Evolutionary conservation across 2,329 filamentous ascomycete species (phyloP).

Genomic region (Monascus ruber): DNA sequence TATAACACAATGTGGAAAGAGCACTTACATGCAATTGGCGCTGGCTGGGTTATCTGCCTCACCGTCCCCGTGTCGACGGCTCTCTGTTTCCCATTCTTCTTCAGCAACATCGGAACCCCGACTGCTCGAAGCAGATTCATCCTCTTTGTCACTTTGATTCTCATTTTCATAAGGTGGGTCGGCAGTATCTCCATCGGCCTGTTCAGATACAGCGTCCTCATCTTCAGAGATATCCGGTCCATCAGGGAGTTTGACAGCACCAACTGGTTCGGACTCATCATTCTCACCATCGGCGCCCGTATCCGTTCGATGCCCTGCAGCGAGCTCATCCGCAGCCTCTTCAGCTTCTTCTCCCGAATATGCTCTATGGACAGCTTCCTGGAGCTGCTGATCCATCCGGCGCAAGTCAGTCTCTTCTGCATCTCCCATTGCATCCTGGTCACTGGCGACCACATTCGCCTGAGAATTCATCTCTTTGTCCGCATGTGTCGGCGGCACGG

Average conservation of each 20-base stretch:
- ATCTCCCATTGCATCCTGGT: constrained; percentile 35
- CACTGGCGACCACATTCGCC: constrained; percentile 27
- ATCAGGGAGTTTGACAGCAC: constrained; percentile 25
- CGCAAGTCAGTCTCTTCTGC: constrained; percentile 33
- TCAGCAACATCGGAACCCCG: constrained; percentile 48
- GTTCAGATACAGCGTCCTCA: constrained; percentile 28
- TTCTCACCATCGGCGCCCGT: constrained; percentile 28
- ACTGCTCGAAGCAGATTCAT: constrained; percentile 31
- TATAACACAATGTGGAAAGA: not conserved
- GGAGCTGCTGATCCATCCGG: constrained; percentile 28
- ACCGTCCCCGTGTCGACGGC: constrained; percentile 35
- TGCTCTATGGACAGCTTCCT: constrained; percentile 26
- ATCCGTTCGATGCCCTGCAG: constrained; percentile 3
- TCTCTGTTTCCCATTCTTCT: constrained; percentile 39
- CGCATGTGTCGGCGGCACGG: constrained; percentile 27
- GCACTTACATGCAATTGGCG: constrained; percentile 52
- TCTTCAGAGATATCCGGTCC: constrained; percentile 22
- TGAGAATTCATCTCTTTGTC: constrained; percentile 21
- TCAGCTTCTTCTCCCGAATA: constrained; percentile 23
- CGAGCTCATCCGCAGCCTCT: constrained; percentile 10
- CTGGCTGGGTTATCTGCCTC: constrained; percentile 38
- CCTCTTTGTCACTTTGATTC: constrained; percentile 26
- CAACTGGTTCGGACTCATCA: constrained; percentile 31
- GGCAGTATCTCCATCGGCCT: constrained; percentile 26
- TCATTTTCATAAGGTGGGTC: constrained; percentile 33